Conservation (phyloP, 176 grass and related monocot species). For the Rhynchospora pubera region DNA sequence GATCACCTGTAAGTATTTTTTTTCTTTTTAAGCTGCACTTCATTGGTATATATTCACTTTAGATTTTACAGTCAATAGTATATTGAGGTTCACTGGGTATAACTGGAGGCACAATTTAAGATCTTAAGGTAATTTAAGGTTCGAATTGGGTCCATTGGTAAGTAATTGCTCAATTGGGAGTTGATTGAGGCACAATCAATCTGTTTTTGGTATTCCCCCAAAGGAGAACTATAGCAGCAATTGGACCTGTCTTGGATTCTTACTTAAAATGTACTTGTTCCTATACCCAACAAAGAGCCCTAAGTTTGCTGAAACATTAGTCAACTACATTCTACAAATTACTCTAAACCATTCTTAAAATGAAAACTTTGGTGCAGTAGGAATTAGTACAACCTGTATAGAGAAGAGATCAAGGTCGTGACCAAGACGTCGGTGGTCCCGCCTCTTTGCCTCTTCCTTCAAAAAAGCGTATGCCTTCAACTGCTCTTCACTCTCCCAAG, state of each 20-base stretch:
- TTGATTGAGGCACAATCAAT: not conserved
- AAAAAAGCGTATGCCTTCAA: constrained; percentile 75
- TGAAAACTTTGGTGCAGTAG: not conserved
- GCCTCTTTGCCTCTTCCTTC: constrained; percentile 85
- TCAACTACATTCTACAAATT: not conserved
- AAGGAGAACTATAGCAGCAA: not conserved
- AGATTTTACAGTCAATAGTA: not conserved
- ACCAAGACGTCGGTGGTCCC: constrained; percentile 90
- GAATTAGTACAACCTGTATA: constrained; percentile 55
- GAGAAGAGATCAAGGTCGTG: constrained; percentile 99
- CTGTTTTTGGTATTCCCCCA: not conserved
- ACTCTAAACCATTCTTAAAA: not conserved
- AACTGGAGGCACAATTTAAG: not conserved
- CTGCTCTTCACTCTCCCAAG: constrained; percentile 91
- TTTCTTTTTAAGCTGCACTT: not conserved
- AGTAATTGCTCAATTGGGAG: not conserved
- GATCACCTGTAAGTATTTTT: not conserved
- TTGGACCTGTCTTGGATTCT: not conserved
- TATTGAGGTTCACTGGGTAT: not conserved
- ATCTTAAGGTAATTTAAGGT: not conserved
- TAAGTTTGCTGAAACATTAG: not conserved
- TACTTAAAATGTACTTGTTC: not conserved
- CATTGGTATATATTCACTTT: not conserved
- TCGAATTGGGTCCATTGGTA: not conserved
- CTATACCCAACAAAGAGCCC: not conserved